Conservation (phyloP, 2,329 filamentous ascomycete species). For the Penicillium occitanis region DNA sequence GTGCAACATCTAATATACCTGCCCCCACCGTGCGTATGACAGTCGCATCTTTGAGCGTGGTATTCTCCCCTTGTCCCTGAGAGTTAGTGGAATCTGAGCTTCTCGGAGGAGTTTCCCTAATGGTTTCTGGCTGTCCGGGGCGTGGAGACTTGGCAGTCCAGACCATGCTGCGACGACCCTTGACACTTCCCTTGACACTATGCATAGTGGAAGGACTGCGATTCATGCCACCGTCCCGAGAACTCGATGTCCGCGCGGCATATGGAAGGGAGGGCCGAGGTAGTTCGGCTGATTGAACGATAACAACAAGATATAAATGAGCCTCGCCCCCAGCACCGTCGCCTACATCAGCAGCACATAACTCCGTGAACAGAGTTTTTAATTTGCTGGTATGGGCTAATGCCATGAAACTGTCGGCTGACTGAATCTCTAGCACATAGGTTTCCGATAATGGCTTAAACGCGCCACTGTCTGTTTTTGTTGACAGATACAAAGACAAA, state of each 20-base stretch:
- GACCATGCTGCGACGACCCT: slow-evolving; percentile 45
- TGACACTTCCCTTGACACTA: slow-evolving; percentile 38
- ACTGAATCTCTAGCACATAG: slow-evolving; percentile 74
- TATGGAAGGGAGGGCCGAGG: slow-evolving; percentile 30
- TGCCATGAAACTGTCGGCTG: slow-evolving; percentile 68
- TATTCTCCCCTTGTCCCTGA: slow-evolving; percentile 28
- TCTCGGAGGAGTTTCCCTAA: slow-evolving; percentile 33
- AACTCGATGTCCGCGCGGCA: slow-evolving; percentile 35
- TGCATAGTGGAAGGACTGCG: slow-evolving; percentile 32
- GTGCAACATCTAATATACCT: slow-evolving; percentile 73
- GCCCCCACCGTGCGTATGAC: slow-evolving; percentile 72
- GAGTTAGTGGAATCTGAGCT: slow-evolving; percentile 25
- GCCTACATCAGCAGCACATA: slow-evolving; percentile 74
- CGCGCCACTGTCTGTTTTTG: slow-evolving; percentile 63
- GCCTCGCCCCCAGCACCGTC: slow-evolving; percentile 62
- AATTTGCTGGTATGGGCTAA: slow-evolving; percentile 66
- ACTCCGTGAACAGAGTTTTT: slow-evolving; percentile 83
- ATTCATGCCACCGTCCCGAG: slow-evolving; percentile 34
- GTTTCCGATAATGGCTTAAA: slow-evolving; percentile 75
- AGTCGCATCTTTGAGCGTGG: slow-evolving; percentile 35
- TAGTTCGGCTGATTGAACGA: slow-evolving; percentile 64
- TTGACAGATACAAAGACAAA: slow-evolving; percentile 74
- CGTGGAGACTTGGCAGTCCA: slow-evolving; percentile 41
- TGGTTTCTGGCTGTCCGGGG: slow-evolving; percentile 32
- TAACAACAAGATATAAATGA: slow-evolving; percentile 80